Percentiles rank a stretch among this genome's conserved stretches.
Conservation (phyloP, 352 stramenopile genomes). For the Globisporangium nagaii region DNA sequence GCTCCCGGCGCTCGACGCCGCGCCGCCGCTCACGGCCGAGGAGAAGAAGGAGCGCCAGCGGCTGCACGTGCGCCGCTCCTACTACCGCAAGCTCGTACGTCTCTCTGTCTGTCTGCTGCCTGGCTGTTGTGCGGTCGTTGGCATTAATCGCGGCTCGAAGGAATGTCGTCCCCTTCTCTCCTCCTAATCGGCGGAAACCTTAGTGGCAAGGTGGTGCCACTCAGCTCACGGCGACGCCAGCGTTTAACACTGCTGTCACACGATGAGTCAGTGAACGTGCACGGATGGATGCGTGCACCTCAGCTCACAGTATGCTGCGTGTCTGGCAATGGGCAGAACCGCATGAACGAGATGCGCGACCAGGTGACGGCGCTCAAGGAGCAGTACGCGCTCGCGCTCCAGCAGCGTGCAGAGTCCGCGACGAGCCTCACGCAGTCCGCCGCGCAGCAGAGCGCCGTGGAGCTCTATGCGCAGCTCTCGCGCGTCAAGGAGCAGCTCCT, state of each 20-base stretch:
- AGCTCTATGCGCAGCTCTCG: constrained; percentile 47
- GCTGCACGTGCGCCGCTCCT: constrained; percentile 3
- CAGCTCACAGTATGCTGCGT: not conserved
- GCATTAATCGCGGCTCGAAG: no score
- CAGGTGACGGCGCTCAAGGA: constrained; percentile 1
- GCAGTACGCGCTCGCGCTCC: not conserved
- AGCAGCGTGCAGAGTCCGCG: not conserved
- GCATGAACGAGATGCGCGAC: constrained; percentile 4
- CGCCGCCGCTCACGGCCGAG: constrained; percentile 1
- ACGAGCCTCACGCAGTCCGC: not conserved
- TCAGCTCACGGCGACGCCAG: no score
- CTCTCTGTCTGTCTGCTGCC: no score
- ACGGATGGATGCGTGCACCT: no score
- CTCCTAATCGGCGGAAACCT: no score
- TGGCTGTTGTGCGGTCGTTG: no score
- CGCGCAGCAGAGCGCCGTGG: constrained; percentile 1
- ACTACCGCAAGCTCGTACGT: constrained; percentile 7
- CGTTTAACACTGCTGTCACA: no score
- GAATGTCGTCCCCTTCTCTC: no score
- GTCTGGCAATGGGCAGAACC: not conserved
- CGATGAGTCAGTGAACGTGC: no score
- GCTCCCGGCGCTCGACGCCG: not conserved
- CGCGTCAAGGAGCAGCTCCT: constrained; percentile 42
- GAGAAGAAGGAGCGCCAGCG: constrained; percentile 3
- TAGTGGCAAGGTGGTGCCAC: no score